Conservation (phyloP, 176 grass and related monocot genomes). For the Otatea glauca region DNA sequence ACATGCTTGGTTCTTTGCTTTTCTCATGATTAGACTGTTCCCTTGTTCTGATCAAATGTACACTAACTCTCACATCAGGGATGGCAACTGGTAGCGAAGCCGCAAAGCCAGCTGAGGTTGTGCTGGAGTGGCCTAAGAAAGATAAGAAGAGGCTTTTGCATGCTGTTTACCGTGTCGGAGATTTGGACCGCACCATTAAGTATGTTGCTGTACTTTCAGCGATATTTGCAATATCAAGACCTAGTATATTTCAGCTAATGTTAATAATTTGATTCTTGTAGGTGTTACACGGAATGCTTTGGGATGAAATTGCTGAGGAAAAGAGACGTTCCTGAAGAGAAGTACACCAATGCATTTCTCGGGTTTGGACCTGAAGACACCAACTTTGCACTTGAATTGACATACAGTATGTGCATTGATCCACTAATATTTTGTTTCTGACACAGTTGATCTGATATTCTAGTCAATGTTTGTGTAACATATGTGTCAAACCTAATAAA, state of each 20-base stretch:
- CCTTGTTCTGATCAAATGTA: neutral
- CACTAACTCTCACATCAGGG: neutral
- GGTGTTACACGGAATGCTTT: conserved; percentile 93
- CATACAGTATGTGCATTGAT: conserved; percentile 66
- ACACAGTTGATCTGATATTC: neutral
- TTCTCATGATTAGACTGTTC: neutral
- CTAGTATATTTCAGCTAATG: conserved; percentile 21
- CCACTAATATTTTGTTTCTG: neutral
- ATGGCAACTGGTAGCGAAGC: conserved; percentile 62
- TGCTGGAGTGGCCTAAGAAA: conserved; percentile 80
- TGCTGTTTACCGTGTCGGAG: conserved; percentile 92
- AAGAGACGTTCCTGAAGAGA: conserved; percentile 91
- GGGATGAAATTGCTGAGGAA: conserved; percentile 91
- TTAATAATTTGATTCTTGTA: conserved; percentile 29
- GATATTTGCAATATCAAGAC: neutral
- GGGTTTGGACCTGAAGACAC: conserved; percentile 88
- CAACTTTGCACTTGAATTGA: conserved; percentile 89
- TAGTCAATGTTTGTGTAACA: neutral
- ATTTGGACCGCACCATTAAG: conserved; percentile 88
- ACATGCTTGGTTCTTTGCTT: neutral
- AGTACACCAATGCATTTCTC: conserved; percentile 95
- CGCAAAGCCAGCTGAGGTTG: conserved; percentile 59
- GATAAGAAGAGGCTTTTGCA: conserved; percentile 86
- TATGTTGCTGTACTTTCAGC: conserved; percentile 31
- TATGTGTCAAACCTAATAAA: neutral